phyloP scores from a whole-genome alignment of 2,329 filamentous ascomycete genomes.

The Camptophora hylomeconis region DNA sequence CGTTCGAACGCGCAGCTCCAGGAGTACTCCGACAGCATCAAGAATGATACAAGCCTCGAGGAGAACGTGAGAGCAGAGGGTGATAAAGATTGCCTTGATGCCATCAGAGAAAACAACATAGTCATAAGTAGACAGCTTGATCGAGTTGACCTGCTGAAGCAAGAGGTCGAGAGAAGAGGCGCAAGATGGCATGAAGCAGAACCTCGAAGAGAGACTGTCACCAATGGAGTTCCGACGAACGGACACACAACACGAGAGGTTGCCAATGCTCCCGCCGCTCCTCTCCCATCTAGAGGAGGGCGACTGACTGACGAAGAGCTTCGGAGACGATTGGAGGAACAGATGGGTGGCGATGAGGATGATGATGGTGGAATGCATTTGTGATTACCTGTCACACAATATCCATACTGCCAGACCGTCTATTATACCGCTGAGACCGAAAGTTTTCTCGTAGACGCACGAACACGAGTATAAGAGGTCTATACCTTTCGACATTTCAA shows the following conservation, averaged over 20 bases:
- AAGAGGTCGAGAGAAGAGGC: conserved; percentile 43
- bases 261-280: conserved; percentile 1
- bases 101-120: conserved; percentile 44
- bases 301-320: conserved; percentile 31
- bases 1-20: conserved; percentile 44
- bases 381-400: conserved; percentile 22
- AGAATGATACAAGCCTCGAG: conserved; percentile 17
- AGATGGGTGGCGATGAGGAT: conserved; percentile 20
- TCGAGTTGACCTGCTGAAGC: conserved; percentile 39
- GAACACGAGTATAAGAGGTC: no score
- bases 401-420: no score
- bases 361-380: conserved; percentile 31
- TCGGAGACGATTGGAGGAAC: conserved; percentile 23
- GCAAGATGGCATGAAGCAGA: conserved; percentile 36
- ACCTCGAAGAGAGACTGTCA: conserved; percentile 6
- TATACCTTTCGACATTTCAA: no score
- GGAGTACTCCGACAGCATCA: conserved; percentile 30
- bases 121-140: conserved; percentile 44
- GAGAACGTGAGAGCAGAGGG: conserved; percentile 15
- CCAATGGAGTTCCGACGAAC: conserved; percentile 10
- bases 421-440: no score
- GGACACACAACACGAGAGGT: background rate
- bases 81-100: conserved; percentile 43
- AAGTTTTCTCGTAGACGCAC: no score
- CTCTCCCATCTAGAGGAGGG: conserved; percentile 15